phyloP scores from a whole-genome alignment of 345 rosid genomes.

The Arabis hirsuta region DNA sequence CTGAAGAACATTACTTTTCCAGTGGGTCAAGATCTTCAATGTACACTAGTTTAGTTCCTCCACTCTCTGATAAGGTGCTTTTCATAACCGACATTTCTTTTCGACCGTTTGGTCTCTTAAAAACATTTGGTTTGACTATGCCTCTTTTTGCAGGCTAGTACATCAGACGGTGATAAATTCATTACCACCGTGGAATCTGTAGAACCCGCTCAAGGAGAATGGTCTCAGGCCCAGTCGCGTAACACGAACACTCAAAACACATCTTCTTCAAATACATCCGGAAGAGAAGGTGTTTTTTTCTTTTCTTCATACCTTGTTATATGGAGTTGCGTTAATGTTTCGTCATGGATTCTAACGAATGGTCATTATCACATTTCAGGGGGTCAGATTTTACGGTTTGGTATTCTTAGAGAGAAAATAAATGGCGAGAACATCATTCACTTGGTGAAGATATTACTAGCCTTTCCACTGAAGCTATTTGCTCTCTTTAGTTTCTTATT shows the following conservation, averaged over 20 bases:
- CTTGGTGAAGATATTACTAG: slow-evolving; percentile 46
- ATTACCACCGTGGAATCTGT: slow-evolving; percentile 33
- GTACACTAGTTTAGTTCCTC: slow-evolving; percentile 49
- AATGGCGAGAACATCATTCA: slow-evolving; percentile 47
- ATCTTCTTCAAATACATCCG: slow-evolving; percentile 1
- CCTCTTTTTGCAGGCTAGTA: slow-evolving; percentile 35
- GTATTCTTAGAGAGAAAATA: slow-evolving; percentile 52
- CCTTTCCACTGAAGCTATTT: slow-evolving; percentile 54
- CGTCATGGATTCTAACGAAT: slow-evolving; percentile 1
- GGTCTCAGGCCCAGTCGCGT: slow-evolving; percentile 24
- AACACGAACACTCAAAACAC: not conserved
- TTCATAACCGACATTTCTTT: slow-evolving; percentile 4
- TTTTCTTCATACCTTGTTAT: slow-evolving; percentile 30
- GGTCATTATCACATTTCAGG: slow-evolving; percentile 49
- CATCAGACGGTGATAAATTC: slow-evolving; percentile 42
- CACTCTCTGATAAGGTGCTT: slow-evolving; percentile 68
- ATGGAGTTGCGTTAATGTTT: slow-evolving; percentile 39
- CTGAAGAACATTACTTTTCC: slow-evolving; percentile 60
- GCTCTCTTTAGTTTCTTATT: slow-evolving; percentile 47
- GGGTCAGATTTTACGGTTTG: slow-evolving; percentile 49
- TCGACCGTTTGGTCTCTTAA: slow-evolving; percentile 10
- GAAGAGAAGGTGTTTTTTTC: slow-evolving; percentile 27
- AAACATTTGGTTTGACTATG: not conserved
- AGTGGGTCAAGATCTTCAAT: slow-evolving; percentile 50
- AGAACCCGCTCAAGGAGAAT: slow-evolving; percentile 23